Base-by-base conservation (phyloP, 768 basidiomycete species). In the Boletus bicolor region DNA sequence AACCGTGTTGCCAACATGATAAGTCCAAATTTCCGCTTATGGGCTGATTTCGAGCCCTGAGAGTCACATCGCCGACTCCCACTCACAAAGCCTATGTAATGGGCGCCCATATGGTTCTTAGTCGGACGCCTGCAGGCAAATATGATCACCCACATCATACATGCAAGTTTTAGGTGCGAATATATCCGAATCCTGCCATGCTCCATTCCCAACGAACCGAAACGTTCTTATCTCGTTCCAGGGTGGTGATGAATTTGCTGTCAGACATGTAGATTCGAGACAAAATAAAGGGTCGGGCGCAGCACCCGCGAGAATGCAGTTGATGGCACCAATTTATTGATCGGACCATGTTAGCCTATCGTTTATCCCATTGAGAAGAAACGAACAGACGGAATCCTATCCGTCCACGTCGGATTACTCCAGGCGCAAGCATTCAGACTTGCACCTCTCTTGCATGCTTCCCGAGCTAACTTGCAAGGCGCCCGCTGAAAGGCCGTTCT, bases 281-380 rank as follows among this genome's bases (percentile, higher is more conserved):
- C 11, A 32, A 24, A 19, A 19, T 14, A 14, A 24, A 15, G 47
- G 21, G 21, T 46, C 21, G 8, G 34, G 47, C 24, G 35, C 47
- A 26, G 4, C 45, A 46, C n/a, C 2, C 21, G 3, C 34, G 46
- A 17, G 15, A 24, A 10, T 9, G 5, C 19, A 15, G 21, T 24
- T 15, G 19, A 14, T 35, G 5, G 19, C 12, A 47, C 32, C 45
- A 17, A 45, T 30, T 24, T 24, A 24, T 24, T 19, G 9, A n/a
- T 11, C 8, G 6, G 36, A 6, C 38, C 6, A 30, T 4, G 5
- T 28, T 28, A 41, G 11, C 21, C 21, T 24, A 21, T 28, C 2
- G 53, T 47, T 46, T 47, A 56, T 56, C 55, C 38, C n/a, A 37
- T n/a, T 28, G 34, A 47, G 55, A 56, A 56, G 53, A 28, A n/a